Evolutionary conservation across 2,329 filamentous ascomycete genomes (phyloP), one percentile per base, ranked within the genome.

Genomic region (Dothiorella sarmentorum): DNA sequence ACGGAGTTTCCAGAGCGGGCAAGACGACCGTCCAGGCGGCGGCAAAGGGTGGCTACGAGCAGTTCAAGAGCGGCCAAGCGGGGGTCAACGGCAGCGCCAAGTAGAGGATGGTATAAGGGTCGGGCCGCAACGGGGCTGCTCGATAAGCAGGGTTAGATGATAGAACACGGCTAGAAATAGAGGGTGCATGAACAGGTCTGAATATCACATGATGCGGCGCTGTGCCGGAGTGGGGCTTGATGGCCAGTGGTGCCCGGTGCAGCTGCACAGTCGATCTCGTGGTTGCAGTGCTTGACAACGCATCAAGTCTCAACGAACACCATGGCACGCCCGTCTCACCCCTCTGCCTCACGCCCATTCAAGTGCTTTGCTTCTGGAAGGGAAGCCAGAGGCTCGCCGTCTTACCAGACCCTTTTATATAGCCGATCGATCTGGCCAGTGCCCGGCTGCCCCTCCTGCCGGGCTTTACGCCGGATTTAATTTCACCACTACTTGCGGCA

Each of bases 21-120:
- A 86, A 87, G 71, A 82, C 82, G 15, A 86, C 81, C 20, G 84
- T 91, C 7, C 78, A 89, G 66, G 84, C 89, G 44, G 87, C 90
- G 22, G 89, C 90, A 10, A 71, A 76, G 58, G 73, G 80, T 62
- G 80, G 79, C 9, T 76, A 71, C 59, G 73, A 78, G 61, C 69
- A 69, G 17, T 80, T 75, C 70, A 76, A 79, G 69, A 72, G 71
- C 53, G 76, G 77, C 7, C 68, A 72, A 56, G 76, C 76, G 42
- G 75, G 56, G 4, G 37, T 58, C 43, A 58, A 49, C 42, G 43
- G 43, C 3, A 47, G 33, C 33, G 43, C 55, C 55, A 58, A 58
- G 13, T 37, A 31, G 18, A n/a, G 17, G 13, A 9, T 20, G 10
- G n/a, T 27, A 38, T n/a, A 57, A 47, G 29, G 42, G 44, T 58